Evolutionary conservation across 495 filamentous ascomycete genomes (phyloP).

Genomic region (Astrothelium subdiscretum): DNA sequence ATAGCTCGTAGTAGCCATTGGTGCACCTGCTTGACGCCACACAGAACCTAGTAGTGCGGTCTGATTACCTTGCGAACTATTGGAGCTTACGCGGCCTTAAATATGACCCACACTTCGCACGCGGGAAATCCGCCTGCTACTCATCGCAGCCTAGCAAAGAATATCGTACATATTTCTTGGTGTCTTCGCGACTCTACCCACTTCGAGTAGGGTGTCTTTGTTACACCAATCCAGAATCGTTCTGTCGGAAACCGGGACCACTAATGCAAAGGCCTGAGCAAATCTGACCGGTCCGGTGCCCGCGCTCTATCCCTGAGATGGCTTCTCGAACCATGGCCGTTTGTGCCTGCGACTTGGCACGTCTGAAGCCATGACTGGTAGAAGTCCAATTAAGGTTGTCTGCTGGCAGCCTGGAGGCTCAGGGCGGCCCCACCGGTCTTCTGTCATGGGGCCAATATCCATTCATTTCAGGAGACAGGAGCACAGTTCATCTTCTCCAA

Average conservation of each 20-base stretch:
- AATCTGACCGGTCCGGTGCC: not conserved
- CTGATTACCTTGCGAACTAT: too few species aligned
- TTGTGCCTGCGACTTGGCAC: not conserved
- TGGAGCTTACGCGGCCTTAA: not conserved
- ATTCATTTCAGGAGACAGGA: not conserved
- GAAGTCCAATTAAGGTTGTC: not conserved
- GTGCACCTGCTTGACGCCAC: not conserved
- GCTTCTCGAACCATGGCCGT: not conserved
- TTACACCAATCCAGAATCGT: too few species aligned
- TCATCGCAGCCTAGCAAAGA: not conserved
- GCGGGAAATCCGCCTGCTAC: not conserved
- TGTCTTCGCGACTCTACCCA: not conserved
- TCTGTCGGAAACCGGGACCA: too few species aligned
- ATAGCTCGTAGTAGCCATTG: not conserved
- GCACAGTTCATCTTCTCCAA: not conserved
- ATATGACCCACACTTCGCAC: not conserved
- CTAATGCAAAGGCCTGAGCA: not conserved
- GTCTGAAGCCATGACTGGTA: not conserved
- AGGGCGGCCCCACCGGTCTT: not conserved
- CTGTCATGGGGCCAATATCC: not conserved
- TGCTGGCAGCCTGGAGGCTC: not conserved
- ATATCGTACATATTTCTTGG: not conserved
- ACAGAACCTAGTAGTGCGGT: not conserved
- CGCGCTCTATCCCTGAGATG: not conserved
- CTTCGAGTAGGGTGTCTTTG: not conserved